Conservation (phyloP, 78 protist species). For the Emiliania huxleyi region DNA sequence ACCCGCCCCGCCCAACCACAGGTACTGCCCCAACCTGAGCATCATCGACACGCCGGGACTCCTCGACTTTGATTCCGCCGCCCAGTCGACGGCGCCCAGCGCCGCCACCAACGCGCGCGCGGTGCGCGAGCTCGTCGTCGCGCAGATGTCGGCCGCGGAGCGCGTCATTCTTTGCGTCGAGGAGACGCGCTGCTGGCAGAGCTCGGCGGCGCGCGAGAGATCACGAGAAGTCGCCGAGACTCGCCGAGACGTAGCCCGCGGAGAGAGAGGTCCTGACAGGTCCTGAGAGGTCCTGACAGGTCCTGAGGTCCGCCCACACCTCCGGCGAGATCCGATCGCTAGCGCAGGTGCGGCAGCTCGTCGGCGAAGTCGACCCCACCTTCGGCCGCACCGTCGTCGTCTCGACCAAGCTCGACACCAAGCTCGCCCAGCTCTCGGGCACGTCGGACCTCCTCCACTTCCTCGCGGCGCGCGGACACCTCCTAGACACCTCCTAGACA, state of each 20-base stretch:
- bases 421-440: background rate
- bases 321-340: too few species aligned
- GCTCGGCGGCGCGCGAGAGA: too few species aligned
- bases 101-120: too few species aligned
- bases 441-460: background rate
- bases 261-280: too few species aligned
- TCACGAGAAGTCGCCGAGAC: too few species aligned
- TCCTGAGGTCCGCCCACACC: too few species aligned
- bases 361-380: background rate
- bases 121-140: background rate
- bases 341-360: background rate
- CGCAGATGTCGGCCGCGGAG: background rate
- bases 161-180: background rate
- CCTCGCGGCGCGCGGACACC: too few species aligned
- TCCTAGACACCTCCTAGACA: too few species aligned
- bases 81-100: background rate
- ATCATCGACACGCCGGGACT: slow-evolving; percentile 18
- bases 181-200: background rate
- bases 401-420: background rate
- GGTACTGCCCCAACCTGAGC: slow-evolving; percentile 13
- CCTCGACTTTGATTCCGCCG: background rate
- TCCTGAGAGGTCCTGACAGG: too few species aligned
- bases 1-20: too few species aligned
- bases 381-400: background rate
- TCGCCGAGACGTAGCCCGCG: too few species aligned